Base-by-base conservation (phyloP, 140 eudicot genomes). In the Stevia rebaudiana region DNA sequence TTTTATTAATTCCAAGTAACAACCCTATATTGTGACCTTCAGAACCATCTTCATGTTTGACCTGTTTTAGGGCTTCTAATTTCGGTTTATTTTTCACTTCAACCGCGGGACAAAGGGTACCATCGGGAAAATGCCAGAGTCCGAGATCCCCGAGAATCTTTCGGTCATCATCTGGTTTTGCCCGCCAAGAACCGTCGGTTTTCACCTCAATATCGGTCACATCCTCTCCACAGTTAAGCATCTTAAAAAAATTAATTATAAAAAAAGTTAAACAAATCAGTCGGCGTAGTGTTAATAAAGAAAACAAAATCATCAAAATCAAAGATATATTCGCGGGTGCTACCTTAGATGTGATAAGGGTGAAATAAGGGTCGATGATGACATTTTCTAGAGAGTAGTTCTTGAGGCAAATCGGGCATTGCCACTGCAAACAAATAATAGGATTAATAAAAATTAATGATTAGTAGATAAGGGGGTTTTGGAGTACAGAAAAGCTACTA, bases 371-470 rank as follows among this genome's bases (percentile, higher is more conserved):
- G 65, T 89, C 97, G 25, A 89, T 80, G 66, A 89, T 85, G 72
- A 89, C 65, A 74, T 77, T 65, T 79, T 89, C 97, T 83, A 81
- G 64, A 51, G 91, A 69, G 71, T 89, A 89, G 73, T 89, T 89
- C 83, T 85, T 89, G 62, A 89, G 86, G 72, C 97, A 89, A 70
- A 86, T 81, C 41, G 97, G 97, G 71, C 97, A 89, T 59, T 89
- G 97, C 97, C 90, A 88, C 90, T 86, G 82, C 80, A 79, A 36
- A 17, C 74, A 57, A 25, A 53, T 53, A 6, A 24, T n/a, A 39
- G 48, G 47, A n/a, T 59, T 1, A 28, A 68, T 36, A 16, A 28
- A 40, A 11, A 50, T 9, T 31, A 52, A 19, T 36, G 47, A 47
- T 3, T 11, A 36, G 8, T 6, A 50, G 13, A 31, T 22, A 22